phyloP scores from a whole-genome alignment of 2,329 filamentous ascomycete genomes.

The Microdochium paspali region DNA sequence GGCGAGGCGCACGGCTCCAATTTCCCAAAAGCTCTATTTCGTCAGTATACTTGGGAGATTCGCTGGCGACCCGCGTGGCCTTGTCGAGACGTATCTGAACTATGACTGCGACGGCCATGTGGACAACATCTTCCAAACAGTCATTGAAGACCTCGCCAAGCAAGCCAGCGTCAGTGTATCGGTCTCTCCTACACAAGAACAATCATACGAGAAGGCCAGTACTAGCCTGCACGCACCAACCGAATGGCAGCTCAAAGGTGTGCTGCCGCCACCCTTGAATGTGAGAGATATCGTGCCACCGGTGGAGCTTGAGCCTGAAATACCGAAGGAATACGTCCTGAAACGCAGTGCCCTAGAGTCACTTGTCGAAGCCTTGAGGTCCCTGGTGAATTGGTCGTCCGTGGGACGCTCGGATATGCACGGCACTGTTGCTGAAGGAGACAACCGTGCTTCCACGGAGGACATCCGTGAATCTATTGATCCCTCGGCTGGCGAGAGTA shows the following conservation, averaged over 20 bases:
- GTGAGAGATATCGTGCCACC: conserved; percentile 61
- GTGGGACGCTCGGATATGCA: conserved; percentile 53
- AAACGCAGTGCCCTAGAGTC: conserved; percentile 86
- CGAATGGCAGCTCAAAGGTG: conserved; percentile 83
- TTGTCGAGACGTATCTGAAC: conserved; percentile 95
- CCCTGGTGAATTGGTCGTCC: conserved; percentile 84
- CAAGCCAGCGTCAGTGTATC: conserved; percentile 72
- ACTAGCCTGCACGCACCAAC: conserved; percentile 47
- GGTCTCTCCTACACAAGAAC: conserved; percentile 69
- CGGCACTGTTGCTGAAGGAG: conserved; percentile 34
- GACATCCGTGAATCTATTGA: conserved; percentile 68
- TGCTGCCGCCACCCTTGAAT: conserved; percentile 77
- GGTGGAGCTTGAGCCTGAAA: conserved; percentile 54
- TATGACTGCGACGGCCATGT: conserved; percentile 95
- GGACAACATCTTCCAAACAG: conserved; percentile 92
- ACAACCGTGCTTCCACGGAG: conserved; percentile 43
- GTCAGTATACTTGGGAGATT: conserved; percentile 77
- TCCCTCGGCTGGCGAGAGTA: conserved; percentile 49
- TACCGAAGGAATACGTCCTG: conserved; percentile 82
- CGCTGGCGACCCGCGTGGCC: conserved; percentile 72
- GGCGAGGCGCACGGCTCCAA: conserved; percentile 75
- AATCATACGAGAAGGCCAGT: conserved; percentile 75
- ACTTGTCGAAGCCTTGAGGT: conserved; percentile 79
- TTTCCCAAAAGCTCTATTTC: conserved; percentile 88
- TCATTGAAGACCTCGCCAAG: conserved; percentile 88